Evolutionary conservation across 1,284 basidiomycete species (phyloP).

Genomic region (Ceratobasidium sp.): DNA sequence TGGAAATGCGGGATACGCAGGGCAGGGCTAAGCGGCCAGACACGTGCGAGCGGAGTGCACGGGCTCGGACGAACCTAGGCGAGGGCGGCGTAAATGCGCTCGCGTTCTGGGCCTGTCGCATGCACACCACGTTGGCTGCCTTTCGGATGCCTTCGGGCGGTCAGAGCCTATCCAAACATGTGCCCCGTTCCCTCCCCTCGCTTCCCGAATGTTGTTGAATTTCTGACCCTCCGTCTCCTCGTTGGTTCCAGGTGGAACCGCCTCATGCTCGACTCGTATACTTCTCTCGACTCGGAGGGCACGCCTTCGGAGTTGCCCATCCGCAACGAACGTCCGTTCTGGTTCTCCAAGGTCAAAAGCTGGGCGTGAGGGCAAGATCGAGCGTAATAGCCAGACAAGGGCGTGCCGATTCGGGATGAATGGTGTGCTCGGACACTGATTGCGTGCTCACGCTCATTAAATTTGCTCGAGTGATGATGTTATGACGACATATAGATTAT

Average conservation of each 20-base stretch:
- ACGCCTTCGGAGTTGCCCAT: conserved; percentile 63
- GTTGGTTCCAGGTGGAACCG: conserved; percentile 31
- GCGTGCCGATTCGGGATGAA: neutral
- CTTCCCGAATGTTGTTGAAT: neutral
- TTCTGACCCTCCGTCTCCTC: conserved; percentile 1
- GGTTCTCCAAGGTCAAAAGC: conserved; percentile 84
- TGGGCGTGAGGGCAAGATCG: conserved; percentile 18
- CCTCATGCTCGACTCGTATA: conserved; percentile 34
- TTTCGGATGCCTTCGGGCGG: too few species aligned
- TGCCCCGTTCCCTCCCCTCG: neutral
- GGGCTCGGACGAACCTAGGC: too few species aligned
- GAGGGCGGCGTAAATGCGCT: too few species aligned
- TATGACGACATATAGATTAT: neutral
- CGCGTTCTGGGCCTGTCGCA: too few species aligned
- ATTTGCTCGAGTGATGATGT: neutral
- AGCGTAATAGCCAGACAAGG: neutral
- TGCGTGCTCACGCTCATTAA: neutral
- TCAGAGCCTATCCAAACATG: too few species aligned
- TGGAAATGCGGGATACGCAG: too few species aligned
- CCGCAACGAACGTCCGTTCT: conserved; percentile 88
- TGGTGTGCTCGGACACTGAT: neutral
- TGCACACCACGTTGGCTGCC: too few species aligned
- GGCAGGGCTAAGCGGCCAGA: too few species aligned
- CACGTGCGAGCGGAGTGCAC: too few species aligned
- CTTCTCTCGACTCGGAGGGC: conserved; percentile 24